phyloP scores from a whole-genome alignment of 306 rosid species.

The Cucurbita pepo region DNA sequence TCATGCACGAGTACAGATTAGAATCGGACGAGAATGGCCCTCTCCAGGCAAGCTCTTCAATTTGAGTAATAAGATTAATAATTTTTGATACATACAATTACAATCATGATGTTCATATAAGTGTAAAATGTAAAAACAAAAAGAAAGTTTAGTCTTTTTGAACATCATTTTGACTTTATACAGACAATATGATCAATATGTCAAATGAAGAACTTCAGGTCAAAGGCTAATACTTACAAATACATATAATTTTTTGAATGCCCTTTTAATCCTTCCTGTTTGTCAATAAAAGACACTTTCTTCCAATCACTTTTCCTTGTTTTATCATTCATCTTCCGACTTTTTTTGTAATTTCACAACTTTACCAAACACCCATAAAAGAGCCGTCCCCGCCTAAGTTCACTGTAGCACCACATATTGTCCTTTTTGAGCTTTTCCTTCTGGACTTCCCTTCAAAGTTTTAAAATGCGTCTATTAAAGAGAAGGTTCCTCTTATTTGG shows the following conservation, averaged over 20 bases:
- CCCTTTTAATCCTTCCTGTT: not conserved
- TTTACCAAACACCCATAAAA: conserved; percentile 16
- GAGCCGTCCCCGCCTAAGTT: not conserved
- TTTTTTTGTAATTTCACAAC: conserved; percentile 9
- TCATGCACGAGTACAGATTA: conserved; percentile 88
- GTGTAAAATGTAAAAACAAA: not conserved
- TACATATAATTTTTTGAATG: not conserved
- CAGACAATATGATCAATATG: not conserved
- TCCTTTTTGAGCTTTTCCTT: too few relatives aligned
- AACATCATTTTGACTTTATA: conserved; percentile 2
- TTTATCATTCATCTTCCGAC: conserved; percentile 16
- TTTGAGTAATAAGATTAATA: not conserved
- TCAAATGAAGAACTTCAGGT: conserved; percentile 22
- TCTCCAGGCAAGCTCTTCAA: conserved; percentile 54
- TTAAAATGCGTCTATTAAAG: too few relatives aligned
- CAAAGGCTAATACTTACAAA: conserved; percentile 53
- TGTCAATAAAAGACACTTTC: conserved; percentile 1
- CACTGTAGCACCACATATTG: not conserved
- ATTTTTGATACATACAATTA: not conserved
- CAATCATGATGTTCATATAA: not conserved
- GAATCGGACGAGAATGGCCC: conserved; percentile 67
- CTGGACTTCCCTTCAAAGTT: too few relatives aligned
- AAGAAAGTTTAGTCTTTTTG: not conserved
- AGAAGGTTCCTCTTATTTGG: not conserved
- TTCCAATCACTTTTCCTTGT: conserved; percentile 4